phyloP scores from a whole-genome alignment of 208 protist genomes.

The Ichthyophonus hoferi region DNA sequence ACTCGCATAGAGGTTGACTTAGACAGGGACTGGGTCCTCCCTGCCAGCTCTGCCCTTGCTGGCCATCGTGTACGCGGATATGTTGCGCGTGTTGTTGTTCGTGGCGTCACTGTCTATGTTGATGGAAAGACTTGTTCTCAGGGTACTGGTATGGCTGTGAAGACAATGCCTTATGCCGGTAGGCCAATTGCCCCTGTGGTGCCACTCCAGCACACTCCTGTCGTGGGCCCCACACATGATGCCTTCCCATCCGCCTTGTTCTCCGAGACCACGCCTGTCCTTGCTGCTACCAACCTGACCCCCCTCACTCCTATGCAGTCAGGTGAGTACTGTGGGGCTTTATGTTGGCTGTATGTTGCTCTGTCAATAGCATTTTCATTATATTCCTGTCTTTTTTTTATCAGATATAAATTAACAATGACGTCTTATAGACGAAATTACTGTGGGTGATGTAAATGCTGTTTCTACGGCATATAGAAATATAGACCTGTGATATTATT shows the following conservation, averaged over 20 bases:
- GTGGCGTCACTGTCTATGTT: conserved; percentile 4
- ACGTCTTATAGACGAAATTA: too few relatives aligned
- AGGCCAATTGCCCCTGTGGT: background rate
- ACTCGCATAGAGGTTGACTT: conserved; percentile 20
- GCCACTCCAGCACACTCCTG: background rate
- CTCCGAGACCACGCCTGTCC: too few relatives aligned
- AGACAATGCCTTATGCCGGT: background rate
- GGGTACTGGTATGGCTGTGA: background rate
- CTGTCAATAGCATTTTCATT: too few relatives aligned
- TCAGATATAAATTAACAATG: too few relatives aligned
- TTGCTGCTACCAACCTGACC: too few relatives aligned
- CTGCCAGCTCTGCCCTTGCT: background rate
- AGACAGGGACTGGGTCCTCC: conserved; percentile 10
- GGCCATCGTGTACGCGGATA: background rate
- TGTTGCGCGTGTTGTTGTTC: conserved; percentile 24
- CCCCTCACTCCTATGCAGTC: background rate
- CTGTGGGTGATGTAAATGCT: too few relatives aligned
- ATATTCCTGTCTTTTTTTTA: too few relatives aligned
- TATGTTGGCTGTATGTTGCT: too few relatives aligned
- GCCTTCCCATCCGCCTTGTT: too few relatives aligned
- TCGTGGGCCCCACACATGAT: background rate
- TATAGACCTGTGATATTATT: too few relatives aligned
- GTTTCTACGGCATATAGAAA: too few relatives aligned
- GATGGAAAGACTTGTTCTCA: conserved; percentile 14
- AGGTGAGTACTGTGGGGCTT: background rate